These are phyloP conservation scores for Collybia mongolica DNA, from an alignment of 768 basidiomycete species.

Conservation along the genomic window DNA sequence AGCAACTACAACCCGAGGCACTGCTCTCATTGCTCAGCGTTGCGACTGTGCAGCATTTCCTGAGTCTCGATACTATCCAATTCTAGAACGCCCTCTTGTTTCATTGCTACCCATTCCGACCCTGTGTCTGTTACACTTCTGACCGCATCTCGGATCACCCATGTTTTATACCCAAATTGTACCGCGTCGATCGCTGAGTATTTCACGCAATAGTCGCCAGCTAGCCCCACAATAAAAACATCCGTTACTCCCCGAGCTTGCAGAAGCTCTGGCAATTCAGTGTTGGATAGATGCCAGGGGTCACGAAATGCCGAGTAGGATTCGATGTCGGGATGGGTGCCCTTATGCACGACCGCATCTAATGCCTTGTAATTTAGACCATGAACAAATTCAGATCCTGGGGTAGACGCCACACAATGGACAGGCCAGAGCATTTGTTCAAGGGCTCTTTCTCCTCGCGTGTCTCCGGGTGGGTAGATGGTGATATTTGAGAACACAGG, in stretches of 20 bases:
- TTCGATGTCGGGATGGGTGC: slow-evolving; percentile 58
- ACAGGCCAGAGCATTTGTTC: slow-evolving; percentile 77
- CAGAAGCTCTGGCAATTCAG: slow-evolving; percentile 45
- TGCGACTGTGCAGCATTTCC: slow-evolving; percentile 10
- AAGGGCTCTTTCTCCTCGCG: slow-evolving; percentile 25
- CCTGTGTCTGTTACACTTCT: slow-evolving; percentile 36
- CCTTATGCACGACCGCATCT: slow-evolving; percentile 51
- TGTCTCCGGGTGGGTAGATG: slow-evolving; percentile 38
- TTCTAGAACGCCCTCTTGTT: slow-evolving; percentile 30
- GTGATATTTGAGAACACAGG: slow-evolving; percentile 38
- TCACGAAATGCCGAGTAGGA: slow-evolving; percentile 82
- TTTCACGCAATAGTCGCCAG: slow-evolving; percentile 79
- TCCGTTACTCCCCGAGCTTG: slow-evolving; percentile 45
- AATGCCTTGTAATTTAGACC: slow-evolving; percentile 41
- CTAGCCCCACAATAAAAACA: slow-evolving; percentile 65
- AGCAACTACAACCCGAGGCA: too few species aligned
- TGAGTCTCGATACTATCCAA: slow-evolving; percentile 28
- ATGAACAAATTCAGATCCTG: slow-evolving; percentile 60
- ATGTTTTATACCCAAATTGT: slow-evolving; percentile 47
- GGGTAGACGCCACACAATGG: slow-evolving; percentile 66
- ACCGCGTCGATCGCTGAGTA: slow-evolving; percentile 53
- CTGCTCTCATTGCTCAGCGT: too few species aligned
- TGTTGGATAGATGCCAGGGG: slow-evolving; percentile 46
- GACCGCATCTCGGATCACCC: slow-evolving; percentile 49
- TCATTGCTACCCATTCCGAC: slow-evolving; percentile 35